Percentiles rank a stretch among this genome's conserved stretches.
These are phyloP conservation scores for Angophora floribunda DNA, from an alignment of 345 rosid genomes.

Conservation along the genomic window DNA sequence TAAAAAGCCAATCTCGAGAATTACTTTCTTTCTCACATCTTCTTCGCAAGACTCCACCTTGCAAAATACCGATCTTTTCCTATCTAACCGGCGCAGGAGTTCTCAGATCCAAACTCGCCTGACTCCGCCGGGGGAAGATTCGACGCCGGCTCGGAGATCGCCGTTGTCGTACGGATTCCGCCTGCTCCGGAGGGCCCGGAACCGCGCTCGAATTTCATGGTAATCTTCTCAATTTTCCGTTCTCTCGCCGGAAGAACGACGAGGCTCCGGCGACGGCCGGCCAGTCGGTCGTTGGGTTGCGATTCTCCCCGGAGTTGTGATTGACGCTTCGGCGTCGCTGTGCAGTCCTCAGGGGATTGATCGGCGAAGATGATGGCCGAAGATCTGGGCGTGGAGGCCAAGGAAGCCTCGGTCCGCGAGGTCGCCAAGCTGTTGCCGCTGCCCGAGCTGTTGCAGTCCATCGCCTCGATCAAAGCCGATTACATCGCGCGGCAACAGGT, in stretches of 20 bases:
- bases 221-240: background rate
- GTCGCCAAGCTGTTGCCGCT: conserved; percentile 91
- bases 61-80: background rate
- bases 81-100: background rate
- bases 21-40: background rate
- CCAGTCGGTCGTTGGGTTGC: background rate
- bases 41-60: background rate
- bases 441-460: conserved; percentile 81
- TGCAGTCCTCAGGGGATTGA: background rate
- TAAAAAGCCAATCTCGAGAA: background rate
- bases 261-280: background rate
- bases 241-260: background rate
- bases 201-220: background rate
- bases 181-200: background rate
- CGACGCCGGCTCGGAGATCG: background rate
- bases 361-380: conserved; percentile 56
- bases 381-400: conserved; percentile 98
- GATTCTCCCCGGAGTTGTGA: background rate
- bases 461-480: conserved; percentile 83
- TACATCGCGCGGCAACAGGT: conserved; percentile 97
- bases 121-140: background rate
- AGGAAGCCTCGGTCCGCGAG: conserved; percentile 97
- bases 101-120: background rate
- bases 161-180: background rate
- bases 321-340: background rate